These are phyloP conservation scores for Fomitopsis pinicola DNA, from an alignment of 1,284 basidiomycete species.

Conservation along the genomic window DNA sequence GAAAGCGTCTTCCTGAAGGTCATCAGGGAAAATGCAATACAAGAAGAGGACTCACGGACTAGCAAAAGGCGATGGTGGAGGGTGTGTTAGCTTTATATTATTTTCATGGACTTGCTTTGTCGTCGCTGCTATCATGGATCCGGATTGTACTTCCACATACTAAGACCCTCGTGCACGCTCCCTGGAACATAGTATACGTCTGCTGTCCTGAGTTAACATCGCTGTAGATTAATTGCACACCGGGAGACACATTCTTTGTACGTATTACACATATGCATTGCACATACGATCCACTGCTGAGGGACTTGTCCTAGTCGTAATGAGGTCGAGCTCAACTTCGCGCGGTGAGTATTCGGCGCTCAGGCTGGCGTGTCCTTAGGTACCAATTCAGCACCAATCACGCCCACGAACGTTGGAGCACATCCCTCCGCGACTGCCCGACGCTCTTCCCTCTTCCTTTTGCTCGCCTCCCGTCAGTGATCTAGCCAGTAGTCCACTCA, in stretches of 20 bases:
- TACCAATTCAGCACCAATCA: conserved; percentile 15
- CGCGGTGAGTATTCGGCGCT: conserved; percentile 3
- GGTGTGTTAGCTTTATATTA: conserved; percentile 13
- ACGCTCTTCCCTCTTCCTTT: neutral
- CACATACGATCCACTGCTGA: neutral
- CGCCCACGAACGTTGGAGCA: conserved; percentile 17
- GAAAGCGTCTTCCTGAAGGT: conserved; percentile 76
- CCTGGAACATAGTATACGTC: neutral
- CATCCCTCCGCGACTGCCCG: neutral
- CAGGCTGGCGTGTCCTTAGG: neutral
- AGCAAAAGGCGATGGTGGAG: conserved; percentile 21
- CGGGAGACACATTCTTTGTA: neutral
- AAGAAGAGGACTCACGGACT: conserved; percentile 44
- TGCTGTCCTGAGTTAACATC: neutral
- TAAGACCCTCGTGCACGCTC: neutral
- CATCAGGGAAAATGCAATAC: conserved; percentile 58
- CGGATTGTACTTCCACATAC: neutral
- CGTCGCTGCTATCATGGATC: neutral
- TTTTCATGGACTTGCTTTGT: conserved; percentile 1
- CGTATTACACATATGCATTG: neutral
- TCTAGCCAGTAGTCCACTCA: neutral
- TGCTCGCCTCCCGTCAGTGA: neutral
- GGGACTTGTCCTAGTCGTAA: neutral
- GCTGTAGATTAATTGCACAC: neutral
- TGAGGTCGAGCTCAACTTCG: neutral